These are phyloP conservation scores for Phytophthora kernoviae DNA, from an alignment of 352 stramenopile species.

Conservation along the genomic window DNA sequence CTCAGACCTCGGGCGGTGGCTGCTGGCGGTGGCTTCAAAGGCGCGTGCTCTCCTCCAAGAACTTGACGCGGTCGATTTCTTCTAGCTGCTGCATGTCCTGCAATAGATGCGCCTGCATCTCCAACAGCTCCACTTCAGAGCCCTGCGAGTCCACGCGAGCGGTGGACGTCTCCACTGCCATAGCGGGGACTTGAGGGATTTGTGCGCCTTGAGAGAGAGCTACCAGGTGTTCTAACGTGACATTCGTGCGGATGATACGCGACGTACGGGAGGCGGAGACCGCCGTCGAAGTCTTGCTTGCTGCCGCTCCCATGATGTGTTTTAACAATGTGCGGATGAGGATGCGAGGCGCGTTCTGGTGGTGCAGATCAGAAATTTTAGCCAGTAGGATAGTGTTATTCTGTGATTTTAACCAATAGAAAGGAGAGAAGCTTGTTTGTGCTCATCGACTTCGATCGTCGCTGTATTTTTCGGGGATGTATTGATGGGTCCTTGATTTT, in stretches of 20 bases:
- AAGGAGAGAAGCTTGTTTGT: too few species aligned
- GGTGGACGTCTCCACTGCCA: conserved; percentile 30
- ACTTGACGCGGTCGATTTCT: conserved; percentile 62
- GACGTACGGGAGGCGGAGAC: conserved; percentile 15
- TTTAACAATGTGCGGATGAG: conserved; percentile 17
- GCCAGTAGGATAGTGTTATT: conserved; percentile 1
- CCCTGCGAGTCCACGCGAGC: conserved; percentile 25
- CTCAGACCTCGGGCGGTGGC: conserved; percentile 52
- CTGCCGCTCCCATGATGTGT: conserved; percentile 32
- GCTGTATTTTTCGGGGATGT: not conserved
- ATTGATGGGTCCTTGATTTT: conserved; percentile 5
- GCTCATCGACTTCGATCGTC: conserved; percentile 4
- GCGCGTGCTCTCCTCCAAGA: conserved; percentile 52
- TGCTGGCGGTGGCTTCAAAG: conserved; percentile 68
- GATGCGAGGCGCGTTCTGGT: conserved; percentile 29
- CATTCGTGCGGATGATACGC: conserved; percentile 42
- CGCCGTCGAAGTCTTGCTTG: conserved; percentile 32
- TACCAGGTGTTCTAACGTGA: conserved; percentile 42
- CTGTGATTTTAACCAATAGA: too few species aligned
- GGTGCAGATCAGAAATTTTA: conserved; percentile 4
- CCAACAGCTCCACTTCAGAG: conserved; percentile 38
- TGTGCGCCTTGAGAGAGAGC: conserved; percentile 25
- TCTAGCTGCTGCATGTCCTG: conserved; percentile 56
- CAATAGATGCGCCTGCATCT: conserved; percentile 63
- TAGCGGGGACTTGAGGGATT: not conserved